A percentile compares a stretch with the other conserved stretches of the same genome.
These are phyloP conservation scores for Phytopythium vexans DNA, from an alignment of 352 stramenopile species.

Conservation along the genomic window DNA sequence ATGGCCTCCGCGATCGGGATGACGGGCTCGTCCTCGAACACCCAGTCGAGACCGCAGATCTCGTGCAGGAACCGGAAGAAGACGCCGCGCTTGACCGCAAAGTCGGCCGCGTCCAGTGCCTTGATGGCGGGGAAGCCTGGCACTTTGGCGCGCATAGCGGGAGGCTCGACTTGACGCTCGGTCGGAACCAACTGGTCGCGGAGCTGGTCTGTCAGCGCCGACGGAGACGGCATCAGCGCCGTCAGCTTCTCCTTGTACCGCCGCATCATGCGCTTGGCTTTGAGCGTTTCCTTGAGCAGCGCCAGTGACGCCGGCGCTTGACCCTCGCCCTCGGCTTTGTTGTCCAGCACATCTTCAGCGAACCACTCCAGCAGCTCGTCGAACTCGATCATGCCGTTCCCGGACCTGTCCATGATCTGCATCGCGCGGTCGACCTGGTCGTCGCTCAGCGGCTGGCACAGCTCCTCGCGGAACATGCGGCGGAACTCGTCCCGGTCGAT, in stretches of 20 bases:
- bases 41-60: conserved; percentile 44
- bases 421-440: conserved; percentile 30
- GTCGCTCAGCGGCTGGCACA: conserved; percentile 37
- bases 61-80: conserved; percentile 51
- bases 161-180: background rate
- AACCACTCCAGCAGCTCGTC: conserved; percentile 45
- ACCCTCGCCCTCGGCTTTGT: conserved; percentile 7
- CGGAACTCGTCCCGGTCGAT: conserved; percentile 35
- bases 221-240: conserved; percentile 15
- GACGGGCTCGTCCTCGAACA: conserved; percentile 36
- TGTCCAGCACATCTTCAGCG: conserved; percentile 23
- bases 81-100: conserved; percentile 31
- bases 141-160: conserved; percentile 10
- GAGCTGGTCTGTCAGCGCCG: conserved; percentile 7
- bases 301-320: conserved; percentile 9
- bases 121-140: conserved; percentile 31
- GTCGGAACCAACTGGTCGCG: background rate
- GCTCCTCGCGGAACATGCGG: conserved; percentile 42
- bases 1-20: conserved; percentile 41
- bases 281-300: conserved; percentile 35
- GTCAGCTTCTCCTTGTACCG: conserved; percentile 38
- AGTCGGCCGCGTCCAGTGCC: conserved; percentile 26
- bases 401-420: conserved; percentile 35
- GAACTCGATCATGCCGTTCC: conserved; percentile 39
- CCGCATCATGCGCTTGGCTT: conserved; percentile 35